Evolutionary conservation across 768 basidiomycete species (phyloP).

Genomic region (Hygrophorus pudorinus): DNA sequence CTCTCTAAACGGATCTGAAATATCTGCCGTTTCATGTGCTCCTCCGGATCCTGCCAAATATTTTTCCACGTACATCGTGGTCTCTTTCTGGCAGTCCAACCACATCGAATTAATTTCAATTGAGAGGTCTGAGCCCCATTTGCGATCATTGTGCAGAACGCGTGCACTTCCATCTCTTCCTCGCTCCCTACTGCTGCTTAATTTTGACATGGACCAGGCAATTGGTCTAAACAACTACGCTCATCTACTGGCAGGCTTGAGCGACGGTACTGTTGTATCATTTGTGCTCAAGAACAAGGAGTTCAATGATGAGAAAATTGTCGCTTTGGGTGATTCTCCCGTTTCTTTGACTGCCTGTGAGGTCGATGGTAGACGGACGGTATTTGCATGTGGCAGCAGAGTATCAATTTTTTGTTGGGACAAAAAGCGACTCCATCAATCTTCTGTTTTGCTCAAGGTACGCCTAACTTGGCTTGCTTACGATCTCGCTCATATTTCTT

Average conservation of each 20-base stretch:
- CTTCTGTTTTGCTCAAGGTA: slow-evolving; percentile 66
- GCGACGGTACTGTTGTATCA: slow-evolving; percentile 61
- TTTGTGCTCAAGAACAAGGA: slow-evolving; percentile 36
- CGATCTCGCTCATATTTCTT: background rate
- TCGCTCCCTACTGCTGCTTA: slow-evolving; percentile 42
- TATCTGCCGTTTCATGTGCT: slow-evolving; percentile 61
- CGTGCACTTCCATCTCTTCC: slow-evolving; percentile 30
- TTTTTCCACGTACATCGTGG: slow-evolving; percentile 40
- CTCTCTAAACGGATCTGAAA: slow-evolving; percentile 21
- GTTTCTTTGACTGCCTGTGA: slow-evolving; percentile 47
- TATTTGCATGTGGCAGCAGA: slow-evolving; percentile 66
- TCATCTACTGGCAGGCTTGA: slow-evolving; percentile 64
- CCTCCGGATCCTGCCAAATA: slow-evolving; percentile 39
- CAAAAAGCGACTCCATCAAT: slow-evolving; percentile 51
- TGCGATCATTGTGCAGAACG: slow-evolving; percentile 23
- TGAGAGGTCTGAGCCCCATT: slow-evolving; percentile 17
- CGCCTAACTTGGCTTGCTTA: background rate
- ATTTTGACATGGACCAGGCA: slow-evolving; percentile 36
- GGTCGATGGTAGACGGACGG: slow-evolving; percentile 41
- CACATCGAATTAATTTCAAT: slow-evolving; percentile 44
- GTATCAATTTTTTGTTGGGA: slow-evolving; percentile 64
- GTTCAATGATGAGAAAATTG: slow-evolving; percentile 43
- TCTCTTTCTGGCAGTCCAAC: slow-evolving; percentile 74
- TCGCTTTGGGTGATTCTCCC: slow-evolving; percentile 59
- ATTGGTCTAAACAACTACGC: slow-evolving; percentile 24